Base-by-base conservation (phyloP, 805 yeast species). In the Pichia nanzhaoensis region DNA sequence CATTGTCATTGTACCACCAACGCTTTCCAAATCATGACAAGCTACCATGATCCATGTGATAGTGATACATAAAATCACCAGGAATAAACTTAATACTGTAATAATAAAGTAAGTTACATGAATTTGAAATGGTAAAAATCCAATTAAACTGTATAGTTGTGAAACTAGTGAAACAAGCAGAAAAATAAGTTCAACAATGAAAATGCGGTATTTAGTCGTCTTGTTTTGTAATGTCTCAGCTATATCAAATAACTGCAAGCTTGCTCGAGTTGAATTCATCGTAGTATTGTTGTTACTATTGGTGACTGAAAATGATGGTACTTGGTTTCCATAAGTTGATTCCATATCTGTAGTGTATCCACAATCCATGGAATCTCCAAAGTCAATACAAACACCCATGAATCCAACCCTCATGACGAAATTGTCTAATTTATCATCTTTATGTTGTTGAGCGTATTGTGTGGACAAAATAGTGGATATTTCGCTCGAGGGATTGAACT, bases 301-400 rank as follows among this genome's bases (percentile, higher is more conserved):
- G 4, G 46, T 47, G n/a, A 50, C 39, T 2, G 51, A 45, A 36
- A 50, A 50, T 4, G 49, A 47, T 4, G 53, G 53, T 16, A 50
- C 51, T 19, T 43, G 28, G 12, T 24, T 12, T 13, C 24, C 16
- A 32, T 50, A 50, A 2, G 30, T 20, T 19, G 19, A 31, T 24
- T 45, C 42, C 30, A 50, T 50, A 20, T 50, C 50, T 4, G 34
- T 9, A 5, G 47, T 47, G 34, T 50, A 50, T 13, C 50, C 53
- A 43, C 53, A 50, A 9, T 31, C 37, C 30, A 37, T 17, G 19
- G 38, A 44, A 21, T 39, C 45, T 5, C 48, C 50, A 42, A 49
- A 49, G 32, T 46, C 36, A 12, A 50, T 21, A 35, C 53, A 50
- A 20, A 50, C 34, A 7, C 53, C 53, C 42, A 41, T 41, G 21